These are phyloP conservation scores for Penicillium olsonii DNA, from an alignment of 2,329 filamentous ascomycete species.

Conservation along the genomic window DNA sequence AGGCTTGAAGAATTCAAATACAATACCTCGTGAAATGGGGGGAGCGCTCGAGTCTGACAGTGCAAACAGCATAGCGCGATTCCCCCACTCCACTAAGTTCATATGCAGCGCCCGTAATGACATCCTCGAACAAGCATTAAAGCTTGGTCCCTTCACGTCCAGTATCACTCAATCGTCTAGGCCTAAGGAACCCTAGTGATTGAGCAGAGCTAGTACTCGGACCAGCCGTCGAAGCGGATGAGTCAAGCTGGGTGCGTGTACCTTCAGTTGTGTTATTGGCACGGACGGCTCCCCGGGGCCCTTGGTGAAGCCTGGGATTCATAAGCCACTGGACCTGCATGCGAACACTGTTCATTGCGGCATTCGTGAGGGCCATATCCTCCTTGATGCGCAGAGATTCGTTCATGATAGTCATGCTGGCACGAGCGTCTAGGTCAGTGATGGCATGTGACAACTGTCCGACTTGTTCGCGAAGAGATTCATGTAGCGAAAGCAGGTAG, in stretches of 20 bases:
- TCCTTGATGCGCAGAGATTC: constrained; percentile 63
- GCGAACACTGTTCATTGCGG: constrained; percentile 59
- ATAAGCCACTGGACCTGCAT: constrained; percentile 66
- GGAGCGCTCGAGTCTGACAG: too few relatives aligned
- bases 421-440: constrained; percentile 61
- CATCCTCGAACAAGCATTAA: constrained; percentile 1
- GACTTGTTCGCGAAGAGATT: constrained; percentile 62
- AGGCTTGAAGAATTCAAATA: too few relatives aligned
- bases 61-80: too few relatives aligned
- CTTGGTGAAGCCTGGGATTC: constrained; percentile 55
- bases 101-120: not conserved
- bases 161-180: constrained; percentile 42
- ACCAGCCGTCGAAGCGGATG: constrained; percentile 25
- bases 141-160: constrained; percentile 46
- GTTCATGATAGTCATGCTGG: constrained; percentile 64
- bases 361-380: constrained; percentile 62
- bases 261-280: constrained; percentile 17
- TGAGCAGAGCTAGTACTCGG: constrained; percentile 27
- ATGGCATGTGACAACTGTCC: constrained; percentile 56
- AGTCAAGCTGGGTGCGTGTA: constrained; percentile 18
- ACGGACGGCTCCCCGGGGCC: constrained; percentile 28
- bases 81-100: too few relatives aligned
- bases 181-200: constrained; percentile 27
- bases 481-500: constrained; percentile 62
- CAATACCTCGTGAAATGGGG: too few relatives aligned